Base-by-base conservation (phyloP, 768 basidiomycete species). In the Dentipellis fragilis region DNA sequence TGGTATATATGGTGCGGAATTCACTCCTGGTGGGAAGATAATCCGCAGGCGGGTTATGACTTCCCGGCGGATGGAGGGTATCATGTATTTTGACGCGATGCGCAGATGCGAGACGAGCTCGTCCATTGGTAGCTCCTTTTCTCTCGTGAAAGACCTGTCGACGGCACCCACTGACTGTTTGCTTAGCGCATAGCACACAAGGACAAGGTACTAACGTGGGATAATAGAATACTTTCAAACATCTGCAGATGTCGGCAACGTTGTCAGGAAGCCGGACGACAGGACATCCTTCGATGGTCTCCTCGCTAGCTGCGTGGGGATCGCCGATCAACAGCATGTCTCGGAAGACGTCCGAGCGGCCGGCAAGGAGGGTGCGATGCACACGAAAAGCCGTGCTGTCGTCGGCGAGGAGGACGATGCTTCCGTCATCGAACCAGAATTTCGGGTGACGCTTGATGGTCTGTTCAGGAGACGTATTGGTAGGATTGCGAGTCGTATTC, bases 401-500 rank as follows among this genome's bases (percentile, higher is more conserved):
- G 48, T 19, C 37, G 14, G 47, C 34, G 11, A 45, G 14, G 46
- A 58, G 34, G 17, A 58, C 45, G 10, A 58, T 35, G 42, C 50
- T 55, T 9, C 57, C 57, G 42, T 58, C 57, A 21, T 23, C 17
- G 8, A 48, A 21, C 47, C 47, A 48, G 58, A 55, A 50, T 52
- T 49, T 54, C 40, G 39, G 12, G 9, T n/a, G 11, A 10, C 39
- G 39, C n/a, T 40, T n/a, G 39, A 40, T n/a, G n/a, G n/a, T n/a
- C n/a, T n/a, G 39, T 40, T 40, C 39, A n/a, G 39, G 2, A n/a
- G 39, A 3, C n/a, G 11, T n/a, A 3, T 40, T n/a, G 39, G 39
- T n/a, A 10, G 39, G 39, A n/a, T n/a, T n/a, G n/a, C 12, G 12
- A 11, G 11, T 40, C 9, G 39, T n/a, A n/a, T n/a, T n/a, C n/a